These are phyloP conservation scores for Styphnolobium japonicum DNA, from an alignment of 306 rosid species.

Conservation along the genomic window DNA sequence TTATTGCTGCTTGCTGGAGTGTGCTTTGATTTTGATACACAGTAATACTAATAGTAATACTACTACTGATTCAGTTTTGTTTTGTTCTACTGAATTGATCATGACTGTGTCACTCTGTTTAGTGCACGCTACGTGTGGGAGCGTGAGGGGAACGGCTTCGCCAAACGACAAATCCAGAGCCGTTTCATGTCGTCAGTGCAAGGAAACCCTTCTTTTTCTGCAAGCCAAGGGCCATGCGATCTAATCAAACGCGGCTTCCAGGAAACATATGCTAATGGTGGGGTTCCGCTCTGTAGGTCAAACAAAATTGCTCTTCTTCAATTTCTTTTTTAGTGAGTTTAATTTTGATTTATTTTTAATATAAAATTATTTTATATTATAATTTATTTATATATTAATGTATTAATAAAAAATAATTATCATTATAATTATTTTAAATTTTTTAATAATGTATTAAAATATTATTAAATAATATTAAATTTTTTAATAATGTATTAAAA, in stretches of 20 bases:
- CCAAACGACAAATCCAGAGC: conserved; percentile 9
- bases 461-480: too few species aligned
- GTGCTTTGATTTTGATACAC: conserved; percentile 21
- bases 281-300: too few species aligned
- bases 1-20: conserved; percentile 37
- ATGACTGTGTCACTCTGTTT: conserved; percentile 1
- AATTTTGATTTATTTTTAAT: too few species aligned
- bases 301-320: too few species aligned
- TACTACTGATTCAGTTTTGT: conserved; percentile 7
- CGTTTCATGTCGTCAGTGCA: background rate
- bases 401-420: too few species aligned
- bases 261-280: background rate
- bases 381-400: too few species aligned
- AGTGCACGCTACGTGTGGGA: conserved; percentile 27
- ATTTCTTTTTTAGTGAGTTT: too few species aligned
- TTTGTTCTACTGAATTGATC: conserved; percentile 6
- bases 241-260: background rate
- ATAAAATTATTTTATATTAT: too few species aligned
- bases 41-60: conserved; percentile 23
- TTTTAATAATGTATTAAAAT: too few species aligned
- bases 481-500: too few species aligned
- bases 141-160: background rate
- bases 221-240: background rate
- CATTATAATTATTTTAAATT: too few species aligned
- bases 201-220: background rate